phyloP scores from a whole-genome alignment of 257 asterid species.

The Nicotiana paniculata region DNA sequence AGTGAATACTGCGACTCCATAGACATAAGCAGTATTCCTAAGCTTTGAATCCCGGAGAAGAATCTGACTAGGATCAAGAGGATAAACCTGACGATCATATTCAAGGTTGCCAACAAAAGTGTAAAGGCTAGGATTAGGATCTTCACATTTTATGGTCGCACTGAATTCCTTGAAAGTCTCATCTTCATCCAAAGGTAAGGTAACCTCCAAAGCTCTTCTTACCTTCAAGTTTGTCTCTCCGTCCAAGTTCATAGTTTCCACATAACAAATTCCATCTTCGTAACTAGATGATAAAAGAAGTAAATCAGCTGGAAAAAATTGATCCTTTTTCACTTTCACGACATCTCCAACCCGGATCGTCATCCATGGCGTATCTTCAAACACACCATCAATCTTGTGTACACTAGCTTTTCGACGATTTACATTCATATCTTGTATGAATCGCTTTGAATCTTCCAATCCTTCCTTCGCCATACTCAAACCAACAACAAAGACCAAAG shows the following conservation, averaged over 20 bases:
- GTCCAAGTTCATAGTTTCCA: slow-evolving; percentile 92
- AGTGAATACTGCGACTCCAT: slow-evolving; percentile 83
- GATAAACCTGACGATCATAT: slow-evolving; percentile 50
- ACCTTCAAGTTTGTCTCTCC: slow-evolving; percentile 97
- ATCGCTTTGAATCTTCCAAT: slow-evolving; percentile 85
- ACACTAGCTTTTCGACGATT: slow-evolving; percentile 61
- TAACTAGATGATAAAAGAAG: slow-evolving; percentile 82
- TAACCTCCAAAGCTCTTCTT: slow-evolving; percentile 68
- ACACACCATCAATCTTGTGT: slow-evolving; percentile 61
- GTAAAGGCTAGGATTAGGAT: slow-evolving; percentile 92
- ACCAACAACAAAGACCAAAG: slow-evolving; percentile 85
- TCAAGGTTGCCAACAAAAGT: slow-evolving; percentile 84
- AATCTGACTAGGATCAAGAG: slow-evolving; percentile 87
- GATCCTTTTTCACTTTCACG: slow-evolving; percentile 84
- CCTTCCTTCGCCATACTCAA: slow-evolving; percentile 98
- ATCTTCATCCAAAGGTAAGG: slow-evolving; percentile 58
- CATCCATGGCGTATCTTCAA: slow-evolving; percentile 75
- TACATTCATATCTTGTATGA: slow-evolving; percentile 91
- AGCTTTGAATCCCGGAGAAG: slow-evolving; percentile 95
- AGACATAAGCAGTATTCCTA: slow-evolving; percentile 70
- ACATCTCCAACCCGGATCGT: slow-evolving; percentile 84
- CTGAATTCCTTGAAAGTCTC: slow-evolving; percentile 59
- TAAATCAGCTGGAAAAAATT: slow-evolving; percentile 85
- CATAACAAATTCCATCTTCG: slow-evolving; percentile 94
- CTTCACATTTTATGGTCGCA: slow-evolving; percentile 75